A percentile compares a stretch with the other conserved stretches of the same genome.
phyloP scores from a whole-genome alignment of 805 yeast species.

The Hanseniaspora thailandica region DNA sequence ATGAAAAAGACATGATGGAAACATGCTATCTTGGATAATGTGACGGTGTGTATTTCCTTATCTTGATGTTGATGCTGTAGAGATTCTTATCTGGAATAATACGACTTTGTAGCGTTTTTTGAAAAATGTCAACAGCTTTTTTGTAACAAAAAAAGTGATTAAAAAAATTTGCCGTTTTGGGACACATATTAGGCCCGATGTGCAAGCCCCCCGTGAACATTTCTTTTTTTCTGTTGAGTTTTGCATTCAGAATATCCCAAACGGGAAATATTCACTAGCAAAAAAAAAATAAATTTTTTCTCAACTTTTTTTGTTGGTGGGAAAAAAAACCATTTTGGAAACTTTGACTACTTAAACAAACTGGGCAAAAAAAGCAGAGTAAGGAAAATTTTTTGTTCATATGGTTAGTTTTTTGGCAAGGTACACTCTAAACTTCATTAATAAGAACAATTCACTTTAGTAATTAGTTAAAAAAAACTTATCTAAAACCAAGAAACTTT shows the following conservation, averaged over 20 bases:
- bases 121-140: too few relatives aligned
- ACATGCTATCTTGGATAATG: background rate
- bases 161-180: background rate
- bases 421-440: background rate
- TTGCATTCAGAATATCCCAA: background rate
- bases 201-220: background rate
- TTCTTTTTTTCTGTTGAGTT: background rate
- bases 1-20: background rate
- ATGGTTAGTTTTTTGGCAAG: background rate
- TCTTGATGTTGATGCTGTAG: background rate
- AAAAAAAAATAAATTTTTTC: background rate
- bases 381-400: too few relatives aligned
- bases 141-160: background rate
- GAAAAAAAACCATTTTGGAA: background rate
- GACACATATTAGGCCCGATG: background rate
- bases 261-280: background rate
- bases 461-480: background rate
- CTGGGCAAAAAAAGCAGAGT: background rate
- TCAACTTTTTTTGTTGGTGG: background rate
- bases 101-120: background rate
- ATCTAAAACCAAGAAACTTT: constrained; percentile 11
- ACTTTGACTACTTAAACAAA: background rate
- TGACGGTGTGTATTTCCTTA: background rate
- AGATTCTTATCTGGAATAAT: background rate
- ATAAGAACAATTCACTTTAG: background rate